phyloP scores from a whole-genome alignment of 2,329 filamentous ascomycete species.

The Sclerotinia minor region DNA sequence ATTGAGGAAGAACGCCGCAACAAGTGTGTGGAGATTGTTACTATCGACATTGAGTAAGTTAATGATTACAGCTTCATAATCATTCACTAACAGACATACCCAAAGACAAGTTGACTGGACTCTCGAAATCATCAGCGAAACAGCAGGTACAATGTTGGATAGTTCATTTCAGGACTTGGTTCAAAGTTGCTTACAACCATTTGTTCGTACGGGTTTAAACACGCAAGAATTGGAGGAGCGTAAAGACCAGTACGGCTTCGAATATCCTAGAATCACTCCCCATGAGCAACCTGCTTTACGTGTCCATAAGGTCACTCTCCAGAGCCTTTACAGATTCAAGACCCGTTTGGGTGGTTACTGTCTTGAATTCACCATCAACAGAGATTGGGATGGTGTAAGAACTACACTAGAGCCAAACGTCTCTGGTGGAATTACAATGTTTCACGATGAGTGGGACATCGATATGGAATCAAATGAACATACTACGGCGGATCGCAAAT shows the following conservation, averaged over 20 bases:
- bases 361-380: conserved; percentile 39
- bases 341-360: conserved; percentile 33
- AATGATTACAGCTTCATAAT: conserved; percentile 4
- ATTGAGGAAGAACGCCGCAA: conserved; percentile 35
- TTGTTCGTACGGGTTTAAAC: conserved; percentile 3
- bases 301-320: conserved; percentile 32
- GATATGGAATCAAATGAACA: conserved; percentile 36
- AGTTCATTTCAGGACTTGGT: conserved; percentile 30
- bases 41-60: conserved; percentile 35
- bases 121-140: conserved; percentile 40
- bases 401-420: conserved; percentile 33
- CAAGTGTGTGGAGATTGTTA: conserved; percentile 36
- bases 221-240: conserved; percentile 18
- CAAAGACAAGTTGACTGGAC: conserved; percentile 38
- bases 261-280: conserved; percentile 34
- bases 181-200: conserved; percentile 29
- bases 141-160: conserved; percentile 31
- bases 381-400: conserved; percentile 34
- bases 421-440: conserved; percentile 37
- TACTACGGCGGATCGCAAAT: conserved; percentile 32
- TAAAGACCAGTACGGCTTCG: conserved; percentile 33
- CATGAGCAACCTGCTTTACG: conserved; percentile 23
- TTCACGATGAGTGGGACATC: conserved; percentile 38
- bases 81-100: not conserved
- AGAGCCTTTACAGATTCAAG: conserved; percentile 36